Evolutionary conservation across 495 filamentous ascomycete species (phyloP), one percentile per base, ranked within the genome.

Genomic region (Penicillium longicatenatum): DNA sequence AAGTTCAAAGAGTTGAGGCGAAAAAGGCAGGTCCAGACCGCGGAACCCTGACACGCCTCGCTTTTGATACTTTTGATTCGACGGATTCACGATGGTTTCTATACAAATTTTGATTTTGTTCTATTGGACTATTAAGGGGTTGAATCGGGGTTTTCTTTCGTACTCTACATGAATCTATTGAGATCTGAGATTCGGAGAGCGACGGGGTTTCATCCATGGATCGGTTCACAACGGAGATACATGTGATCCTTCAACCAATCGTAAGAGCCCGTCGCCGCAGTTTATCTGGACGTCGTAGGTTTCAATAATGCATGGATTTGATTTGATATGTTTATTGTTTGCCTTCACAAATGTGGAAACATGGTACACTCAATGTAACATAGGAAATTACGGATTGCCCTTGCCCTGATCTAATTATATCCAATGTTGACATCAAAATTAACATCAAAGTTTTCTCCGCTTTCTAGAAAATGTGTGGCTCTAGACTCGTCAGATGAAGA

Each of bases 11-110:
- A 20, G 35, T 50, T 61, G 62, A 56, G 62, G 62, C 58, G 54
- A 61, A 54, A 57, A 17, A 46, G 37, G 39, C 35, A 21, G 52
- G 39, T n/a, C 21, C 58, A 62, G 65, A 57, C 51, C 63, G 46
- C 45, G 51, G 52, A 50, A 65, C 58, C 57, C 51, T 52, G 55
- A 46, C 52, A 62, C 16, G 21, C 48, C n/a, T 16, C 37, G 17
- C 5, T 31, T 51, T 48, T 48, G 45, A 48, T 31, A 30, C 45
- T 48, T 47, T 48, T 48, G 22, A 48, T 48, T 26, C 45, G 20
- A 47, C 10, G 45, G 16, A 14, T 24, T n/a, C 11, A 22, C 8
- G 21, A 0, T 17, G 4, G 22, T 24, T 4, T 21, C 8, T 8
- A 19, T 20, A 44, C 16, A 14, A 41, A 17, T 16, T 16, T 12